These are phyloP conservation scores for Trichomonas vaginalis DNA, from an alignment of 208 protist genomes.

Conservation along the genomic window DNA sequence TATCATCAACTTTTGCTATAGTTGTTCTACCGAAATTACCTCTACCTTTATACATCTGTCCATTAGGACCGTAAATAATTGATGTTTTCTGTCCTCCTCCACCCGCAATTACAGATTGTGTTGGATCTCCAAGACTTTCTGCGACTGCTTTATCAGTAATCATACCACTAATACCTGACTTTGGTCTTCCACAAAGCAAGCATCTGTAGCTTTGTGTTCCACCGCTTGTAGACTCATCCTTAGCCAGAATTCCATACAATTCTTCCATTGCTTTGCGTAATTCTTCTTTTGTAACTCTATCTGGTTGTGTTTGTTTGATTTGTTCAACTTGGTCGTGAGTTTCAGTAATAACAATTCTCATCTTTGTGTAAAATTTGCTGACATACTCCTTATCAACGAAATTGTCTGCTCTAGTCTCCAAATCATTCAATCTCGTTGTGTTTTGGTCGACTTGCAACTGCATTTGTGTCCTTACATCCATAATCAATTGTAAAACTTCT, in stretches of 20 bases:
- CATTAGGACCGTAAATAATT: neutral
- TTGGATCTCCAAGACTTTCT: neutral
- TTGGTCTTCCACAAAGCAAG: neutral
- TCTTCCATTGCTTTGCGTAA: neutral
- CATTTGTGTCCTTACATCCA: neutral
- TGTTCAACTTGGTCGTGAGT: neutral
- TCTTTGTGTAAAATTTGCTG: neutral
- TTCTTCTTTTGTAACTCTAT: neutral
- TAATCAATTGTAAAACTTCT: neutral
- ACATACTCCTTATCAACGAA: neutral
- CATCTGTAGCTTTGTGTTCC: neutral
- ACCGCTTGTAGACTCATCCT: neutral
- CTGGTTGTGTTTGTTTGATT: neutral
- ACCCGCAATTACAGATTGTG: neutral
- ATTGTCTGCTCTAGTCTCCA: neutral
- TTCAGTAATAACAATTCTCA: neutral
- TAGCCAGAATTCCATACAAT: neutral
- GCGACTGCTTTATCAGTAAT: neutral
- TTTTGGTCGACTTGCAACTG: neutral
- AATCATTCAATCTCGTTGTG: neutral
- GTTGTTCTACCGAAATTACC: neutral
- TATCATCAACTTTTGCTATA: neutral
- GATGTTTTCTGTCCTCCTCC: neutral
- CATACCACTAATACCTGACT: neutral
- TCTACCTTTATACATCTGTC: neutral